phyloP scores from a whole-genome alignment of 108 stramenopile species.

The Stephanodiscus triporus region DNA sequence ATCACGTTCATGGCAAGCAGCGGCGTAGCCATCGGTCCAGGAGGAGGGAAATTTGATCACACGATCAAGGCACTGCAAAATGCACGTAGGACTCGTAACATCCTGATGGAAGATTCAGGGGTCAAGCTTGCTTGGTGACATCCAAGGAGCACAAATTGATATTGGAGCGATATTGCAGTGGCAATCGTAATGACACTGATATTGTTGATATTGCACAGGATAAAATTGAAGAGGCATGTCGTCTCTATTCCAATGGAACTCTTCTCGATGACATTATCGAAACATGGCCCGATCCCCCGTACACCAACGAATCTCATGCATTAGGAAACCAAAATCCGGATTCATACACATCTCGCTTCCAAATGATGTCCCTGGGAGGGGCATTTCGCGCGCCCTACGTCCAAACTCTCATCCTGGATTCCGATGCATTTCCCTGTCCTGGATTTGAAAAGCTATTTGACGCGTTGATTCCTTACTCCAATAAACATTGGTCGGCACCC shows the following conservation, averaged over 20 bases:
- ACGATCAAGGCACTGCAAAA: conserved; percentile 20
- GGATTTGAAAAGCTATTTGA: conserved; percentile 19
- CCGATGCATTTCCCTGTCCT: conserved; percentile 20
- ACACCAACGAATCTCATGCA: conserved; percentile 4
- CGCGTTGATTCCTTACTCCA: neutral
- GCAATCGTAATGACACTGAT: neutral
- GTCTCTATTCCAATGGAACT: conserved; percentile 5
- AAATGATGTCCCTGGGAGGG: conserved; percentile 11
- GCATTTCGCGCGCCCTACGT: conserved; percentile 11
- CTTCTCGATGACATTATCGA: conserved; percentile 11
- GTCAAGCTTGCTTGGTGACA: conserved; percentile 13
- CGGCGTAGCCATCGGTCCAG: conserved; percentile 13
- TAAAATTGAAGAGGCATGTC: conserved; percentile 7
- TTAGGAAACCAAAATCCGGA: neutral
- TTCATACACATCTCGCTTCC: neutral
- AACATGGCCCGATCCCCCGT: neutral
- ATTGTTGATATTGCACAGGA: neutral
- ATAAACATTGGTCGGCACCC: conserved; percentile 19
- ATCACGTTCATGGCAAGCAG: conserved; percentile 1
- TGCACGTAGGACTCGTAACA: conserved; percentile 13
- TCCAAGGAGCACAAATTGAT: conserved; percentile 11
- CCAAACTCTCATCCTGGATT: conserved; percentile 21
- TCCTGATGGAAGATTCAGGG: conserved; percentile 3
- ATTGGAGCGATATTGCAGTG: conserved; percentile 6
- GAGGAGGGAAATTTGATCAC: neutral